These are phyloP conservation scores for Sphagnurus paluster DNA, from an alignment of 1,284 basidiomycete species.

Conservation along the genomic window DNA sequence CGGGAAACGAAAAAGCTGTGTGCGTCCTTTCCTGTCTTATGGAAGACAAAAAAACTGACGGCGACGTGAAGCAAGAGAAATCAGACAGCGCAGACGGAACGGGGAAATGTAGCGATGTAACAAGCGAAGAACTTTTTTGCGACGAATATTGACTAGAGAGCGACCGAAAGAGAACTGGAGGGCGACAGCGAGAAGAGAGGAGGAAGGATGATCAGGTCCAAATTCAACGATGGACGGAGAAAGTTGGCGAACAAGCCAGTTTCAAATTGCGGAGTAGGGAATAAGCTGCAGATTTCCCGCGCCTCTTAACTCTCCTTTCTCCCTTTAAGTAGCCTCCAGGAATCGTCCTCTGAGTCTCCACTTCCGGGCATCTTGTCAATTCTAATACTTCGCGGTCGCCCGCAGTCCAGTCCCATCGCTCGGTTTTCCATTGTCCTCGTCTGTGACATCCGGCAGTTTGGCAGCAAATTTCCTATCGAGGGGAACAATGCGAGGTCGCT, in stretches of 20 bases:
- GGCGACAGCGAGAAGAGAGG: constrained; percentile 31
- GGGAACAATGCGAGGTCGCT: constrained; percentile 33
- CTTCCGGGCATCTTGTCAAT: background rate
- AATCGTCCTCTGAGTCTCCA: constrained; percentile 6
- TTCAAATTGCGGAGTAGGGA: constrained; percentile 40
- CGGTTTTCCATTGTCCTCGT: constrained; percentile 29
- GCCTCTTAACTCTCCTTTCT: constrained; percentile 25
- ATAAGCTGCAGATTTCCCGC: constrained; percentile 34
- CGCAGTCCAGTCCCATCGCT: background rate
- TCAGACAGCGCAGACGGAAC: constrained; percentile 25
- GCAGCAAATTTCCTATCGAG: constrained; percentile 18
- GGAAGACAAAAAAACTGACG: constrained; percentile 23
- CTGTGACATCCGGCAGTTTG: constrained; percentile 11
- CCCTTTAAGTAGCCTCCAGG: constrained; percentile 13
- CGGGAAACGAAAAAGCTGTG: constrained; percentile 13
- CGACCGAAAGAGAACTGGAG: constrained; percentile 30
- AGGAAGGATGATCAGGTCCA: constrained; percentile 15
- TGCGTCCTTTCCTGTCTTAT: constrained; percentile 19
- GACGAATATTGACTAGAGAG: constrained; percentile 36
- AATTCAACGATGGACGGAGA: constrained; percentile 13
- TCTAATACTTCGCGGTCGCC: background rate
- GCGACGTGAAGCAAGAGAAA: constrained; percentile 27
- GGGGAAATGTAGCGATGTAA: constrained; percentile 28
- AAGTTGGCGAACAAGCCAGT: constrained; percentile 22
- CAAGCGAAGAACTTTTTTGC: constrained; percentile 32